Evolutionary conservation across 257 asterid genomes (phyloP), one percentile per base, ranked within the genome.

Genomic region (Solanum appendiculatum): DNA sequence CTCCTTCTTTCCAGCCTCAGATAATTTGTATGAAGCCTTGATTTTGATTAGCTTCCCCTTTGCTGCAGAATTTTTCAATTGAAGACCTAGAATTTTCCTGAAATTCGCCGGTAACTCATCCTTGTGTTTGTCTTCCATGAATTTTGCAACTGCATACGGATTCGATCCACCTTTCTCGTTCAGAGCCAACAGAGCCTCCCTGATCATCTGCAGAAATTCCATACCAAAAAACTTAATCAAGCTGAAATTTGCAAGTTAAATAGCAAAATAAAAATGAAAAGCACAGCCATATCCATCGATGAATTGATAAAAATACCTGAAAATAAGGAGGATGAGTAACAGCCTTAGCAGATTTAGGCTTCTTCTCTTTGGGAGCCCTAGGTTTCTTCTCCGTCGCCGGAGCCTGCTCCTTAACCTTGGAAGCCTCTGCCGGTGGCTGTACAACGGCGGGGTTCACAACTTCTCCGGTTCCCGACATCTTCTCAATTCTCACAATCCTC

Each of bases 281-380:
- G 33, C 72, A 25, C 34, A 25, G 12, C 64, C 12, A 7, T 56
- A 56, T 29, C 9, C 5, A 66, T 66, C 16, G n/a, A 40, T 25
- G 0, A 60, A 39, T 14, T 33, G 2, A 36, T 34, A n/a, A n/a
- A 37, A 2, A 44, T 72, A 93, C 98, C 94, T 93, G 92, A 14
- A 93, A 94, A 89, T 94, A 94, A 31, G 98, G 92, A 1, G 98
- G 98, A 86, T 94, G 98, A 4, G 97, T 44, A 46, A 93, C 90
- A 31, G 95, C 87, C 89, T 93, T 93, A 18, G 93, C 20, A 0
- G 92, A 84, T 86, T 90, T 92, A 1, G 93, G 84, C 89, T 91
- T 90, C 91, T 89, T 92, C 92, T 89, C 93, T 87, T 85, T 93
- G 7, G 92, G 90, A 37, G 86, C 94, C 90, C 86, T 94, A 14